phyloP scores from a whole-genome alignment of 371 early-diverging fungal species.

The Mucor mucedo region DNA sequence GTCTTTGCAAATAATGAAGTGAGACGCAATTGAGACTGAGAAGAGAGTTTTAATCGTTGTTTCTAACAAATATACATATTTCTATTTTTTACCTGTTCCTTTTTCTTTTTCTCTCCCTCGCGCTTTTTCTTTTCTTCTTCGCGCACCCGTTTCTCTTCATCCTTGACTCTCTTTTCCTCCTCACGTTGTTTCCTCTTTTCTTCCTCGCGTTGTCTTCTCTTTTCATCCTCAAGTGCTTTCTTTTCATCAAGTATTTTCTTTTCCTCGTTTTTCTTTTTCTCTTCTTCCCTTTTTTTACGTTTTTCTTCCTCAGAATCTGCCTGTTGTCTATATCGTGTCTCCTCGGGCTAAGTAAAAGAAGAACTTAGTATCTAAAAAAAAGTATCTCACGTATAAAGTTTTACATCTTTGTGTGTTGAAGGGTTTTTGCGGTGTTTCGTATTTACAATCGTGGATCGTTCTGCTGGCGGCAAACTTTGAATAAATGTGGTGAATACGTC shows the following conservation, averaged over 20 bases:
- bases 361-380: too few species aligned
- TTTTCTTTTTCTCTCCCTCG: constrained; percentile 38
- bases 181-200: constrained; percentile 14
- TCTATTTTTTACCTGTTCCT: constrained; percentile 40
- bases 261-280: constrained; percentile 8
- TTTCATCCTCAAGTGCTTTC: constrained; percentile 12
- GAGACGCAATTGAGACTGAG: constrained; percentile 47
- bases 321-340: constrained; percentile 4
- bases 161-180: constrained; percentile 30
- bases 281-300: constrained; percentile 13
- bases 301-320: constrained; percentile 18
- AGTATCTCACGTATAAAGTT: too few species aligned
- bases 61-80: background rate
- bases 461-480: constrained; percentile 3
- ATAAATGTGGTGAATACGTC: constrained; percentile 13
- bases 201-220: constrained; percentile 6
- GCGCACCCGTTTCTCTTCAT: constrained; percentile 31
- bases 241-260: constrained; percentile 24
- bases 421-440: constrained; percentile 19
- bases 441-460: constrained; percentile 13
- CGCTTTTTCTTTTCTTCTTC: constrained; percentile 36
- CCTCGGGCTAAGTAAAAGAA: background rate
- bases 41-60: constrained; percentile 2
- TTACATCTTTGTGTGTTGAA: constrained; percentile 11
- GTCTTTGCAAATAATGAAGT: constrained; percentile 50